Evolutionary conservation across 169 alveolate species (phyloP).

Genomic region (Cryptosporidium viatorum): DNA sequence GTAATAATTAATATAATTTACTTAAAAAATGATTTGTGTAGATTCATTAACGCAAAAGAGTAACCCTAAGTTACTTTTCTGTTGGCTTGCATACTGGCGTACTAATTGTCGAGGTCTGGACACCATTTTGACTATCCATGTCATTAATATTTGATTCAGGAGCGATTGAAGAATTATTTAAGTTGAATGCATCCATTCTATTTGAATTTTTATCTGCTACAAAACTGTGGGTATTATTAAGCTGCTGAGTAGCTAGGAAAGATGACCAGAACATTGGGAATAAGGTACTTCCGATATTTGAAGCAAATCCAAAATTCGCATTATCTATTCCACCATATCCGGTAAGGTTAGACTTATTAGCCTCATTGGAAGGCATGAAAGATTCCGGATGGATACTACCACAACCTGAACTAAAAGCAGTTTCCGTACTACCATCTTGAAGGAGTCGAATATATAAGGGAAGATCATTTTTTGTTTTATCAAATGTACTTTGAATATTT

Average conservation of each 20-base stretch:
- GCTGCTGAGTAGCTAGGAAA: background rate
- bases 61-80: background rate
- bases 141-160: conserved; percentile 1
- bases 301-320: conserved; percentile 2
- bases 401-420: background rate
- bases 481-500: background rate
- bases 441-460: conserved; percentile 18
- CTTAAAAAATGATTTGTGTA: background rate
- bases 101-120: conserved; percentile 1
- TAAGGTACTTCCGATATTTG: background rate
- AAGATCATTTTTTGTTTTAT: conserved; percentile 1
- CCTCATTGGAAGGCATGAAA: background rate
- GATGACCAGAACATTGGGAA: conserved; percentile 27
- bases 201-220: background rate
- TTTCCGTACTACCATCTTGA: conserved; percentile 1
- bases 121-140: conserved; percentile 1
- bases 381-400: background rate
- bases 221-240: background rate
- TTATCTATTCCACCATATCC: conserved; percentile 7
- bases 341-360: background rate
- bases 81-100: conserved; percentile 15
- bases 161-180: background rate
- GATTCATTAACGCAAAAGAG: background rate
- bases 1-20: background rate
- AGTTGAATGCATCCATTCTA: background rate